Conservation (phyloP, 345 rosid species). For the Rhodomyrtus tomentosa region DNA sequence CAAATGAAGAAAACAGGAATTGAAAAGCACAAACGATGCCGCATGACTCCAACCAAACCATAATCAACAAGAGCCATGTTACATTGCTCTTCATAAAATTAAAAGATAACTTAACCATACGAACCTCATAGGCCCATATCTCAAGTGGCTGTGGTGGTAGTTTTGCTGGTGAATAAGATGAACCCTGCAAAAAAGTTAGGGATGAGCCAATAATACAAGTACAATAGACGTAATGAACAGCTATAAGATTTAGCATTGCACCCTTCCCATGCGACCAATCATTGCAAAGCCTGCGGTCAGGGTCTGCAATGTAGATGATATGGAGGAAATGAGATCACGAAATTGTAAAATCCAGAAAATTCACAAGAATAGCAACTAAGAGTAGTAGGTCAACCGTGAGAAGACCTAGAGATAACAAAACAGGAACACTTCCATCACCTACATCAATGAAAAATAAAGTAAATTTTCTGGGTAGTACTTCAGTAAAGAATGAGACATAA, state of each 20-base stretch:
- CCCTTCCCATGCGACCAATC: conserved; percentile 90
- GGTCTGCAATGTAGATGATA: conserved; percentile 35
- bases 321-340: background rate
- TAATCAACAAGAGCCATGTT: background rate
- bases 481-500: background rate
- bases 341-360: background rate
- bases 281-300: conserved; percentile 78
- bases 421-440: conserved; percentile 92
- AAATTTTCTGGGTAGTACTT: background rate
- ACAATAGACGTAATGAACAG: background rate
- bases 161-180: conserved; percentile 57
- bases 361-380: conserved; percentile 6
- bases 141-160: conserved; percentile 84
- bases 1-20: background rate
- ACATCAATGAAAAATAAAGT: conserved; percentile 13
- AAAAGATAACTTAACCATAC: background rate
- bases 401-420: conserved; percentile 62
- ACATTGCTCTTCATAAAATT: background rate
- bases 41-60: background rate
- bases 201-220: background rate
- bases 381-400: conserved; percentile 38
- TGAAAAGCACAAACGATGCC: background rate
- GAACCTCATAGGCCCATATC: conserved; percentile 85
- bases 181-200: conserved; percentile 40
- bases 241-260: background rate